Base-by-base conservation (phyloP, 2,329 filamentous ascomycete genomes). In the Corinectria fuckeliana region DNA sequence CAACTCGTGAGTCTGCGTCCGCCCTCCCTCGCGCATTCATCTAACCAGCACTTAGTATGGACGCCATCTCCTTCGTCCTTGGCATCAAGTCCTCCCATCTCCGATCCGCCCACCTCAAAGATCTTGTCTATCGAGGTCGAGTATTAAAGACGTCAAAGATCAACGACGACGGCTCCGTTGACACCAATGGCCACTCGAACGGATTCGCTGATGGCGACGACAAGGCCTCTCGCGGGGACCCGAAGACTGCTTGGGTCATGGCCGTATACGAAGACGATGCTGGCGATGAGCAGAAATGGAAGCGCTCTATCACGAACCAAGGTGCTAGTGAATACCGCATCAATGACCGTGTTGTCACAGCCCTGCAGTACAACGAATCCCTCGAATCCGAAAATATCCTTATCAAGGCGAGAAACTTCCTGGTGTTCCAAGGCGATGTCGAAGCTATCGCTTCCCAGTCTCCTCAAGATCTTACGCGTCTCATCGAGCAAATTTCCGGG, bases 61-160 rank as follows among this genome's bases (percentile, higher is more conserved):
- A 99, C 76, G 95, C 95, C 69, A 99, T 99, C 69, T 99, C 95
- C 67, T 99, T 99, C 78, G 95, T 99, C 60, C 86, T 99, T 57
- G 95, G 95, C 66, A 98, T 99, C 76, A 97, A 98, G 76, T 99
- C 95, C 3, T 96, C 94, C n/a, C 94, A 98, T 76, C 83, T 99
- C 54, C 92, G 95, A 71, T 99, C 96, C 3, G 88, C 92, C 32
- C 93, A 98, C 71, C 86, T 99, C 21, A 92, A 92, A 77, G 95
- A 99, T 74, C 85, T 99, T 32, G 92, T 99, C 54, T 99, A 99
- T 76, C 93, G 95, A 66, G 96, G 95, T 51, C 91, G 94, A 66
- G 93, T 98, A 11, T 84, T 99, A 70, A 92, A 93, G 72, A 94
- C 92, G 13, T 93, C 93, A 30, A 96, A 92, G 71, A 93, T 97